Percentiles rank a stretch among this genome's conserved stretches.
phyloP scores from a whole-genome alignment of 176 grass and related monocot species.

The Dactylis glomerata region DNA sequence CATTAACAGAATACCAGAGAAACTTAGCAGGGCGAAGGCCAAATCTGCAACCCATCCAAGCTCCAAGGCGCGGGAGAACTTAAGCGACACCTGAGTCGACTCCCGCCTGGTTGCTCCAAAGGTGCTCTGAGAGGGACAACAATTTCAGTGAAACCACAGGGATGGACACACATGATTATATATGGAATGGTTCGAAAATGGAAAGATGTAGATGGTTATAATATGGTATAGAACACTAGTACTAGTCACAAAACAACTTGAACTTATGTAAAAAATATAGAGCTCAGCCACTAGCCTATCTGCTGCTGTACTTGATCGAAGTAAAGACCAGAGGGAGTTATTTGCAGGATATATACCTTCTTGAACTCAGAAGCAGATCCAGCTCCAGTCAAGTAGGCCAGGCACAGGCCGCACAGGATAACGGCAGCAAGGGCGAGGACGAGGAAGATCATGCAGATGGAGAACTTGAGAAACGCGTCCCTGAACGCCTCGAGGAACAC shows the following conservation, averaged over 20 bases:
- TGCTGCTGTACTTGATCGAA: neutral
- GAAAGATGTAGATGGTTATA: neutral
- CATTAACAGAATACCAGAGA: neutral
- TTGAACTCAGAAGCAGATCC: neutral
- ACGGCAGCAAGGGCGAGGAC: neutral
- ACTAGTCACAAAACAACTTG: no score
- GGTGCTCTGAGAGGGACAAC: neutral
- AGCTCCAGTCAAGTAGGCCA: neutral
- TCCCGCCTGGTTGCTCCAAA: neutral
- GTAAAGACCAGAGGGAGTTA: neutral
- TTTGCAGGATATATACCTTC: neutral
- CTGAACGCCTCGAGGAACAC: neutral
- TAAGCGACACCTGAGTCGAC: neutral
- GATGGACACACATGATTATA: neutral
- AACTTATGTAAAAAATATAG: neutral
- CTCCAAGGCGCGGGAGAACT: no score
- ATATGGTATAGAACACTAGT: neutral
- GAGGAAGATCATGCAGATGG: neutral
- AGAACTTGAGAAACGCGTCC: neutral
- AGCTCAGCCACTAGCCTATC: neutral
- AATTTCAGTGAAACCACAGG: neutral
- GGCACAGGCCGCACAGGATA: neutral
- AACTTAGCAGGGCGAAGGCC: neutral
- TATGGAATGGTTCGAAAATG: neutral
- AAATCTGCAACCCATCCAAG: rapidly evolving